A percentile compares a stretch with the other conserved stretches of the same genome.
Conservation (phyloP, 139 green algal genomes). For the Microglena sp. region DNA sequence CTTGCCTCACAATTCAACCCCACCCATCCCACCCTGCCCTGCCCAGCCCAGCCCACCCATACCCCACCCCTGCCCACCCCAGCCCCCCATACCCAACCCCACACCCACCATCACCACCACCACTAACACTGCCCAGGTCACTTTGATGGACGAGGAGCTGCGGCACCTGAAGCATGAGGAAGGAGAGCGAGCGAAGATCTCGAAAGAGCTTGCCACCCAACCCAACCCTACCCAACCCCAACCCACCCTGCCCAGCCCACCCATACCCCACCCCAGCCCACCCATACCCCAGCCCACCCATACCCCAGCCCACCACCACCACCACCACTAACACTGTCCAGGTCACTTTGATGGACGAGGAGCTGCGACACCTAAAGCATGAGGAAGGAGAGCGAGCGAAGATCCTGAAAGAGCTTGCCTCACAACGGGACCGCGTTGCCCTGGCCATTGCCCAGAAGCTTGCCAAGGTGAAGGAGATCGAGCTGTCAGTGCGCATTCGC, state of each 20-base stretch:
- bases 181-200: slow-evolving; percentile 21
- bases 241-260: too few relatives aligned
- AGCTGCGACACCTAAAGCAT: slow-evolving; percentile 32
- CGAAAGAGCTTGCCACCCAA: slow-evolving; percentile 29
- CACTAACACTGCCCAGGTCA: too few relatives aligned
- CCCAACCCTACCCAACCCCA: too few relatives aligned
- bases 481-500: slow-evolving; percentile 25
- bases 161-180: slow-evolving; percentile 38
- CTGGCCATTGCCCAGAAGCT: slow-evolving; percentile 38
- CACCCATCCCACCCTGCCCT: not conserved
- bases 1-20: slow-evolving; percentile 24
- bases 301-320: slow-evolving; percentile 4
- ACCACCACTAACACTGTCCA: slow-evolving; percentile 16
- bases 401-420: slow-evolving; percentile 30
- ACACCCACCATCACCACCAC: too few relatives aligned
- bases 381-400: slow-evolving; percentile 36
- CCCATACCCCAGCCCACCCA: slow-evolving; percentile 4
- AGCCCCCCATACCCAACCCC: too few relatives aligned
- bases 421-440: slow-evolving; percentile 30
- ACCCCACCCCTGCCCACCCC: too few relatives aligned
- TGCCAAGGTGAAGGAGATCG: slow-evolving; percentile 32
- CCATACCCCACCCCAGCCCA: not conserved
- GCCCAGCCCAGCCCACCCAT: not conserved
- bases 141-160: slow-evolving; percentile 40
- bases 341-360: slow-evolving; percentile 35